A percentile compares a stretch with the other conserved stretches of the same genome.
phyloP scores from a whole-genome alignment of 2,329 filamentous ascomycete species.

The Fusarium sp. region DNA sequence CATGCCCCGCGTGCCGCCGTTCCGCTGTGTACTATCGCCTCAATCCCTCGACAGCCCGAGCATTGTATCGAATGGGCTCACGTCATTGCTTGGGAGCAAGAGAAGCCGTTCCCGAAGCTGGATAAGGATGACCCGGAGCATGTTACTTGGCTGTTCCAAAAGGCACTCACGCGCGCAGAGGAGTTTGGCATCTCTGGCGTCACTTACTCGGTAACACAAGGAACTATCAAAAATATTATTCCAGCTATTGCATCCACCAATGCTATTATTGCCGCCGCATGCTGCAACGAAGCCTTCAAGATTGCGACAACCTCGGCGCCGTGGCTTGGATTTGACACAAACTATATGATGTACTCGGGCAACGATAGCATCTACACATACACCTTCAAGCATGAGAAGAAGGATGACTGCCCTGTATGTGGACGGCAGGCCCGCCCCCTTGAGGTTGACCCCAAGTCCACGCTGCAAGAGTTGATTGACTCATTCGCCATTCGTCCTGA shows the following conservation, averaged over 20 bases:
- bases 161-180: constrained; percentile 80
- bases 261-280: constrained; percentile 93
- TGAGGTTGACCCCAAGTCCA: constrained; percentile 74
- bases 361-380: constrained; percentile 97
- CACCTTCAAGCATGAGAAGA: constrained; percentile 94
- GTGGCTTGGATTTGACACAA: constrained; percentile 79
- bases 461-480: constrained; percentile 86
- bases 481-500: constrained; percentile 85
- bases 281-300: constrained; percentile 97
- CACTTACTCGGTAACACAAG: constrained; percentile 95
- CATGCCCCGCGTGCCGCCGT: constrained; percentile 97
- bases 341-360: constrained; percentile 99
- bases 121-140: constrained; percentile 98
- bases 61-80: constrained; percentile 99
- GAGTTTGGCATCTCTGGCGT: constrained; percentile 94
- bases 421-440: constrained; percentile 84
- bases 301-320: constrained; percentile 87
- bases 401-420: constrained; percentile 94
- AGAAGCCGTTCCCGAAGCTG: constrained; percentile 83
- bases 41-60: constrained; percentile 95
- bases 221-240: constrained; percentile 99
- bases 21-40: constrained; percentile 94
- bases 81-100: constrained; percentile 94
- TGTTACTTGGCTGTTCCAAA: constrained; percentile 95
- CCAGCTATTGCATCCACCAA: constrained; percentile 98